phyloP scores from a whole-genome alignment of 2,329 filamentous ascomycete species.

The Arthroderma sp. region DNA sequence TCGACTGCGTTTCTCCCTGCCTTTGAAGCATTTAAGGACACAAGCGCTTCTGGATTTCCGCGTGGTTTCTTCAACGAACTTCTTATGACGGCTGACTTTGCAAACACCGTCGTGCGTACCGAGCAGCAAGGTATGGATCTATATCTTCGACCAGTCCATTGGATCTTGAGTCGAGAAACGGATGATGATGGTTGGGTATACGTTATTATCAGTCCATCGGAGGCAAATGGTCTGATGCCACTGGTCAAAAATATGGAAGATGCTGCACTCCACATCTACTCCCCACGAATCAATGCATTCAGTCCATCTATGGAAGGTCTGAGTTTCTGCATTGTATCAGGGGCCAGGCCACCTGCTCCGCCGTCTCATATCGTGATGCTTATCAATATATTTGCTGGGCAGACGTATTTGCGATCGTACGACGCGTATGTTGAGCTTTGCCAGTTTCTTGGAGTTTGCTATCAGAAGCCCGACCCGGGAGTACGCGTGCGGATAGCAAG shows the following conservation, averaged over 20 bases:
- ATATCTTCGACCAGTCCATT: conserved; percentile 42
- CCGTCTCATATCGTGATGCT: conserved; percentile 21
- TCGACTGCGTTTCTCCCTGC: conserved; percentile 29
- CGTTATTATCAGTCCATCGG: conserved; percentile 45
- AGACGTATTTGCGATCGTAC: conserved; percentile 45
- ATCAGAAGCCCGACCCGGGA: neutral
- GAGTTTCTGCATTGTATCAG: conserved; percentile 28
- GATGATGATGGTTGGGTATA: conserved; percentile 20
- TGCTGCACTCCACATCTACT: conserved; percentile 38
- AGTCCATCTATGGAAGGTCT: conserved; percentile 32
- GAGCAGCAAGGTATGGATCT: conserved; percentile 24
- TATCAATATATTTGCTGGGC: conserved; percentile 53
- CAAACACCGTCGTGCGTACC: conserved; percentile 26
- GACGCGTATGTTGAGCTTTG: conserved; percentile 35
- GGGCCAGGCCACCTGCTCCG: conserved; percentile 5
- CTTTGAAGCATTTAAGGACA: conserved; percentile 31
- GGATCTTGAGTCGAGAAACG: conserved; percentile 27
- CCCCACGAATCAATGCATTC: conserved; percentile 29
- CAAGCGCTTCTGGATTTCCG: conserved; percentile 10
- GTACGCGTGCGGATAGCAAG: neutral
- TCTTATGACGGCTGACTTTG: conserved; percentile 40
- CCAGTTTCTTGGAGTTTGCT: conserved; percentile 8
- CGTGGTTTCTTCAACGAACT: conserved; percentile 27
- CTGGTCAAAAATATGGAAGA: conserved; percentile 21
- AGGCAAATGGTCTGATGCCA: conserved; percentile 40